Evolutionary conservation across 768 basidiomycete species (phyloP).

Genomic region (Leccinum aurantiacum): DNA sequence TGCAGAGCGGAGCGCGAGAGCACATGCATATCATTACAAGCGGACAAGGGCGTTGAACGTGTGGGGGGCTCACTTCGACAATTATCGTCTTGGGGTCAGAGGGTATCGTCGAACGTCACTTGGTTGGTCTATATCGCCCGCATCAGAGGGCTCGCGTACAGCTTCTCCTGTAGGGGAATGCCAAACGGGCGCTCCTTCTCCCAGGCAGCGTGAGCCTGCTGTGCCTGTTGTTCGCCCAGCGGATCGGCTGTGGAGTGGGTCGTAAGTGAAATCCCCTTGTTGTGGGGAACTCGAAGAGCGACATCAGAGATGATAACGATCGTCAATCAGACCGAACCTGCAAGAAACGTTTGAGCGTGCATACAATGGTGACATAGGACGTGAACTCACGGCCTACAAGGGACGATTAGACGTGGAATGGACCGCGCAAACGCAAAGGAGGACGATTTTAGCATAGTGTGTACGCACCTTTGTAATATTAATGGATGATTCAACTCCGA

Average conservation of each 20-base stretch:
- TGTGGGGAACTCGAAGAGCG: neutral
- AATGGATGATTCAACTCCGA: no score
- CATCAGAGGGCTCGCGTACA: conserved; percentile 48
- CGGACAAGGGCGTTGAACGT: neutral
- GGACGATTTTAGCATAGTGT: no score
- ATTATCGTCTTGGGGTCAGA: conserved; percentile 38
- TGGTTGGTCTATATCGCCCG: conserved; percentile 59
- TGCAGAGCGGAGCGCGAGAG: conserved; percentile 22
- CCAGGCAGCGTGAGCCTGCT: conserved; percentile 21
- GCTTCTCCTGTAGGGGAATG: conserved; percentile 20
- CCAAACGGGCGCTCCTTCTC: conserved; percentile 11
- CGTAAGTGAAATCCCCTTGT: neutral
- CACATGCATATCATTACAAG: neutral
- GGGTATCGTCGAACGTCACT: conserved; percentile 47
- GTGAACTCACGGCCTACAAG: conserved; percentile 18
- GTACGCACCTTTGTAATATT: conserved; percentile 9
- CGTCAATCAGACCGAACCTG: conserved; percentile 39
- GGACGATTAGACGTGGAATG: neutral
- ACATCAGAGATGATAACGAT: conserved; percentile 19
- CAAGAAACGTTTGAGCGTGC: neutral
- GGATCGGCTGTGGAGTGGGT: conserved; percentile 20
- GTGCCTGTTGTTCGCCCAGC: conserved; percentile 57
- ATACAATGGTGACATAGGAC: neutral
- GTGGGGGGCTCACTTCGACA: conserved; percentile 47
- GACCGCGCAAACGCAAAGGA: neutral